A percentile compares a stretch with the other conserved stretches of the same genome.
phyloP scores from a whole-genome alignment of 2,329 filamentous ascomycete genomes.

The Pseudocercospora fuligena region DNA sequence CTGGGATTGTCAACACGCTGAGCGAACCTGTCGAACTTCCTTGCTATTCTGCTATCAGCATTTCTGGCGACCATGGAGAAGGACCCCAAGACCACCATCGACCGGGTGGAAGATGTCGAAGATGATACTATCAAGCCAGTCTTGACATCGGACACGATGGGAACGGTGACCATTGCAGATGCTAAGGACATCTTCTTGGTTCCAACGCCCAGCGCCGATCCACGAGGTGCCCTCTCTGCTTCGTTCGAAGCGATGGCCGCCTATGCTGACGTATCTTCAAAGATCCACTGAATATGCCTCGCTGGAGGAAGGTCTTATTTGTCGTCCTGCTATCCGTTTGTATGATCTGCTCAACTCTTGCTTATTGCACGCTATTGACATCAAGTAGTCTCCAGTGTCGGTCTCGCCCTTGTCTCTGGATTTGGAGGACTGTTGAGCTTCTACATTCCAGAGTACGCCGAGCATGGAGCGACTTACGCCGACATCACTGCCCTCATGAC shows the following conservation, averaged over 20 bases:
- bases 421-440: constrained; percentile 50
- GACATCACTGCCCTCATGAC: constrained; percentile 48
- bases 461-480: constrained; percentile 43
- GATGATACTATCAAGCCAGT: constrained; percentile 6
- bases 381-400: constrained; percentile 45
- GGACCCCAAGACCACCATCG: constrained; percentile 13
- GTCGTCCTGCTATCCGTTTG: constrained; percentile 38
- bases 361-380: not conserved
- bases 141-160: constrained; percentile 31
- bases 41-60: not conserved
- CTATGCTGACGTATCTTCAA: not conserved
- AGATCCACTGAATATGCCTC: constrained; percentile 41
- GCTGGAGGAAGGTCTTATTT: constrained; percentile 39
- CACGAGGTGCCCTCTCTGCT: constrained; percentile 31
- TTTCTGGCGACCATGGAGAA: constrained; percentile 14
- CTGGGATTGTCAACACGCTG: too few relatives aligned
- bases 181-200: constrained; percentile 35
- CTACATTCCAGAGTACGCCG: constrained; percentile 48
- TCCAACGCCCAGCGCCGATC: constrained; percentile 39
- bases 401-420: constrained; percentile 47
- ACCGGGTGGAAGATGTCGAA: constrained; percentile 20
- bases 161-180: constrained; percentile 40
- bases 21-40: too few relatives aligned
- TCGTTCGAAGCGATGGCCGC: constrained; percentile 16
- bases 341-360: constrained; percentile 14